These are phyloP conservation scores for Calonectria ilicicola DNA, from an alignment of 2,329 filamentous ascomycete species.

Conservation along the genomic window DNA sequence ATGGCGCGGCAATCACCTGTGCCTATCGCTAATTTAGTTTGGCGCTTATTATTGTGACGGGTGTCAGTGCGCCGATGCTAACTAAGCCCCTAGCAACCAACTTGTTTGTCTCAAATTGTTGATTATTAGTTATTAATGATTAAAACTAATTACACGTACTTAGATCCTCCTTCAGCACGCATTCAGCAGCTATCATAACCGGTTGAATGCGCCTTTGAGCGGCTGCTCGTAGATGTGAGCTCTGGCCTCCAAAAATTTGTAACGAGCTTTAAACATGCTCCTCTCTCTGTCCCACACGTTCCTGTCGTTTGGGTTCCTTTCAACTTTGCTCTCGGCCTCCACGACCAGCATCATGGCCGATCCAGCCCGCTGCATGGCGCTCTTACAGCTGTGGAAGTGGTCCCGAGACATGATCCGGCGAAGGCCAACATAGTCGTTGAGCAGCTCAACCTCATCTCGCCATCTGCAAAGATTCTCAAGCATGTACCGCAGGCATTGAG, in stretches of 20 bases:
- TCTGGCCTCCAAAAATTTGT: neutral
- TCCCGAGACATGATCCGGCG: neutral
- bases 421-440: conserved; percentile 35
- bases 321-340: neutral
- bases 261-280: neutral
- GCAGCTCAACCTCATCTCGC: conserved; percentile 25
- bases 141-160: neutral
- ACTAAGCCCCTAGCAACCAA: too few relatives aligned
- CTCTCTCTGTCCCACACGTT: neutral
- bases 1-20: too few relatives aligned
- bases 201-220: neutral
- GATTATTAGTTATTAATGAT: neutral
- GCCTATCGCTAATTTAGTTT: too few relatives aligned
- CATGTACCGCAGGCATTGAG: conserved; percentile 14
- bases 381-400: conserved; percentile 17
- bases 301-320: neutral
- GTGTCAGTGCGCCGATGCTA: too few relatives aligned
- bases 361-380: conserved; percentile 26
- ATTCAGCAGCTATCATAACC: too few relatives aligned
- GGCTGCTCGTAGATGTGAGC: neutral
- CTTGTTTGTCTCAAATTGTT: too few relatives aligned
- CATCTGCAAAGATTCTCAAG: neutral
- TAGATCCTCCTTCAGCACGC: too few relatives aligned
- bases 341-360: conserved; percentile 22
- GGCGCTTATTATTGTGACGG: too few relatives aligned